Evolutionary conservation across 1,284 basidiomycete species (phyloP).

Genomic region (Earliella scabrosa): DNA sequence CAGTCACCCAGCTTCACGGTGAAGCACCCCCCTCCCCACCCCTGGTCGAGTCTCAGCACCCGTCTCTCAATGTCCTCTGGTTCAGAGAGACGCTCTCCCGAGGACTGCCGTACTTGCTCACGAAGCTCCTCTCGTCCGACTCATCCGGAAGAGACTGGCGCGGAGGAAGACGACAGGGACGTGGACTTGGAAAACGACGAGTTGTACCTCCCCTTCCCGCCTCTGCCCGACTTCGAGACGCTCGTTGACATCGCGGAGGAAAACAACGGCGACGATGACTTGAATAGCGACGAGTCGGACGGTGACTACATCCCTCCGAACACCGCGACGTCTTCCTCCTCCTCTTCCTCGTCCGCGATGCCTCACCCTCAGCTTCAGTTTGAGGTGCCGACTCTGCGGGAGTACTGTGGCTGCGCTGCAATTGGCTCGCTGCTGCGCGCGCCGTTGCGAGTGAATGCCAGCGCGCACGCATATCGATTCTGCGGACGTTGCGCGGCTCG

Average conservation of each 20-base stretch:
- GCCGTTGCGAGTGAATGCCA: slow-evolving; percentile 34
- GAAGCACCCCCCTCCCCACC: slow-evolving; percentile 10
- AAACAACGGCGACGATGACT: slow-evolving; percentile 11
- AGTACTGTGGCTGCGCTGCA: slow-evolving; percentile 30
- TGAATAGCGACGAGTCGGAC: slow-evolving; percentile 23
- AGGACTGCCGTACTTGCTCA: slow-evolving; percentile 29
- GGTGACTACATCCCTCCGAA: slow-evolving; percentile 18
- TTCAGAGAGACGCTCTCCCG: slow-evolving; percentile 22
- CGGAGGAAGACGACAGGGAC: no score
- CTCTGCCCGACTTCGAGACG: background rate
- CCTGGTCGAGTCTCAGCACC: background rate
- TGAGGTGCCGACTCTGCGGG: background rate
- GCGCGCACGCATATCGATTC: slow-evolving; percentile 21
- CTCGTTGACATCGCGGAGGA: slow-evolving; percentile 4
- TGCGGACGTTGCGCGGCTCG: slow-evolving; percentile 31
- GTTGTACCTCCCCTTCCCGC: slow-evolving; percentile 45
- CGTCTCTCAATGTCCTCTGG: slow-evolving; percentile 34
- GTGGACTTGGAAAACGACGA: no score
- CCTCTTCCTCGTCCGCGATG: slow-evolving; percentile 2
- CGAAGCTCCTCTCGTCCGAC: slow-evolving; percentile 21
- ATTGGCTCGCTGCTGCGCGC: slow-evolving; percentile 33
- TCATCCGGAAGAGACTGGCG: slow-evolving; percentile 31
- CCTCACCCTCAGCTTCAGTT: background rate
- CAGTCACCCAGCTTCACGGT: slow-evolving; percentile 9
- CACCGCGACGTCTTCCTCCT: slow-evolving; percentile 19